phyloP scores from a whole-genome alignment of 192 early-diverging fungal species.

The Funneliformis mosseae region DNA sequence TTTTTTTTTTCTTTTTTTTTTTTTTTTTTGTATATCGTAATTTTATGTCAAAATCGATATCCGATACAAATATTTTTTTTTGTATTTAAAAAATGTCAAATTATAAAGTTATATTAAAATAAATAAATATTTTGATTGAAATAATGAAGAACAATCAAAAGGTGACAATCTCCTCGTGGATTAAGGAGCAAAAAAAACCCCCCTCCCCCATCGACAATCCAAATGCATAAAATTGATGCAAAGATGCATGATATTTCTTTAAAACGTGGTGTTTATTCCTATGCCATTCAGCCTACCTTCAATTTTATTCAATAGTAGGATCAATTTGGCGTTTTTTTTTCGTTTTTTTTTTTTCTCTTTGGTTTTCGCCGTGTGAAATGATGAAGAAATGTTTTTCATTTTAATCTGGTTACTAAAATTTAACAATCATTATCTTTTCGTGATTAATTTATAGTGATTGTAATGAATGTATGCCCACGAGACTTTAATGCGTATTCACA shows the following conservation, averaged over 20 bases:
- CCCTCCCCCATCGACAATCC: no score
- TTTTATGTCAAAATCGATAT: background rate
- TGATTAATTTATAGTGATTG: background rate
- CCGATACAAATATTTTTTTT: background rate
- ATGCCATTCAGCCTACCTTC: background rate
- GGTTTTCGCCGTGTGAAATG: background rate
- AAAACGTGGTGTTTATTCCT: background rate
- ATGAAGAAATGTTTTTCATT: background rate
- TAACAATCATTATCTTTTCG: background rate
- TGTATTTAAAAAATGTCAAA: no score
- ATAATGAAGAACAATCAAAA: background rate
- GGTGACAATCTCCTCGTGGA: background rate
- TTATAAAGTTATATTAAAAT: no score
- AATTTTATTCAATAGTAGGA: background rate
- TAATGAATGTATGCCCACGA: slow-evolving; percentile 8
- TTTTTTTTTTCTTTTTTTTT: background rate
- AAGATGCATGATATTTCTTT: background rate
- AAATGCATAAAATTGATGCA: background rate
- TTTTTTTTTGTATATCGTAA: background rate
- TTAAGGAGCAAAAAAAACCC: background rate
- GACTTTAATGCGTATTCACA: background rate
- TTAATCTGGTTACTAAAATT: background rate
- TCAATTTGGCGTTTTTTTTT: background rate
- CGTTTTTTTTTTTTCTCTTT: background rate
- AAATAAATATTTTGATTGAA: background rate